Evolutionary conservation across 371 early-diverging fungal species (phyloP), one percentile per base, ranked within the genome.

Genomic region (Rhizopus arrhizus): DNA sequence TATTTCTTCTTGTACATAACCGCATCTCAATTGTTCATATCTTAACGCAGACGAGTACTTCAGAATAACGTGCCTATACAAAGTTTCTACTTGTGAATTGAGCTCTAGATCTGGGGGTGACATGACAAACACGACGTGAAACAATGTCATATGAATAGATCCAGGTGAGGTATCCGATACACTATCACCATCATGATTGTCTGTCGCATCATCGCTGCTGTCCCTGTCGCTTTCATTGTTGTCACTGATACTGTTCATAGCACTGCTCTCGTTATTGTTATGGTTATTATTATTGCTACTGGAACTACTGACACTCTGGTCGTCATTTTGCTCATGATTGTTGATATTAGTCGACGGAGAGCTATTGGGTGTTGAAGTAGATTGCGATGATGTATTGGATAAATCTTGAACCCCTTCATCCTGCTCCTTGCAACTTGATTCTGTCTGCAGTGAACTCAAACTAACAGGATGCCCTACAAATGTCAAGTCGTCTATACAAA

Each of bases 91-190:
- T 51, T 87, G 85, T 33, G 67, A 58, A 58, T 80, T 85, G 32
- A 85, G 60, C 48, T 85, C 82, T 5, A 85, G 64, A 58, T 86
- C 82, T 7, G 82, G 77, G 3, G 85, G 82, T 28, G 77, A 75
- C 63, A 84, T 61, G 4, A 87, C 92, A 70, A 92, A 90, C 0
- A 93, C 92, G 22, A 95, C 78, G 70, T 93, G 91, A 69, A 95
- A 95, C 65, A 88, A 83, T 6, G 91, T 89, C 76, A 92, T 83
- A 53, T 83, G 78, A 13, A 68, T 72, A 0, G 68, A 59, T 11
- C 48, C 54, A 9, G 66, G 56, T 5, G 45, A 57, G 13, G 16
- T 49, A 15, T 61, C 66, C 13, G 56, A 54, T 36, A 5, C 31
- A 22, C 50, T 51, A 10, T 58, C 59, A 3, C 69, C 54, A 9